phyloP scores from a whole-genome alignment of 441 rosid species.

The Erysimum cheiri region DNA sequence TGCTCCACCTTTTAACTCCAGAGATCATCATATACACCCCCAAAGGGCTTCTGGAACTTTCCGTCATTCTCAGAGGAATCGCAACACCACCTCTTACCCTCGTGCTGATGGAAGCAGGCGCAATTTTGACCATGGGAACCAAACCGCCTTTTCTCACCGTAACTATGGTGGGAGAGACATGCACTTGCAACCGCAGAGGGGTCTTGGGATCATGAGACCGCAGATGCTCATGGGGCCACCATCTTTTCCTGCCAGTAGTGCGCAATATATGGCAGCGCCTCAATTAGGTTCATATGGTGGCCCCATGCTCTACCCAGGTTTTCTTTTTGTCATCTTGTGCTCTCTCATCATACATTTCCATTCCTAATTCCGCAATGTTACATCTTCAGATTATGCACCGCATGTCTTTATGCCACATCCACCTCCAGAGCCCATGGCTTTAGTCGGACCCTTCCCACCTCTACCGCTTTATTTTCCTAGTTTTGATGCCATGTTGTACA shows the following conservation, averaged over 20 bases:
- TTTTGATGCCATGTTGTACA: constrained; percentile 58
- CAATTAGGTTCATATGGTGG: constrained; percentile 57
- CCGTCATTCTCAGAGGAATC: constrained; percentile 30
- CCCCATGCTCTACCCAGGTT: constrained; percentile 69
- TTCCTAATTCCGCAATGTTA: constrained; percentile 43
- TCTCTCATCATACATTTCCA: constrained; percentile 22
- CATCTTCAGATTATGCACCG: constrained; percentile 40
- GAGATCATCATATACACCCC: constrained; percentile 30
- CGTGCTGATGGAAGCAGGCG: constrained; percentile 54
- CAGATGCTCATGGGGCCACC: constrained; percentile 50
- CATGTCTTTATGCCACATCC: constrained; percentile 47
- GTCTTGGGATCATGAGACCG: constrained; percentile 57
- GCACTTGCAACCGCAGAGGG: constrained; percentile 67
- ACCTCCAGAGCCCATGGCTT: constrained; percentile 33
- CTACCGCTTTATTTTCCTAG: constrained; percentile 55
- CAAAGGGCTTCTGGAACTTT: constrained; percentile 26
- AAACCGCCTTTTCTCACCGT: constrained; percentile 59
- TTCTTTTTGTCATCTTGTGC: constrained; percentile 25
- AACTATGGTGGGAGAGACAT: constrained; percentile 62
- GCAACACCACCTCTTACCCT: constrained; percentile 37
- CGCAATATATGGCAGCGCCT: constrained; percentile 54
- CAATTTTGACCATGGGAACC: constrained; percentile 67
- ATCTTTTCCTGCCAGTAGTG: constrained; percentile 51
- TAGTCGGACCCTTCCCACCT: constrained; percentile 39
- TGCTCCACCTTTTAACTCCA: constrained; percentile 4